Evolutionary conservation across 2,329 filamentous ascomycete genomes (phyloP), one percentile per base, ranked within the genome.

Genomic region (Zopfia rhizophila): DNA sequence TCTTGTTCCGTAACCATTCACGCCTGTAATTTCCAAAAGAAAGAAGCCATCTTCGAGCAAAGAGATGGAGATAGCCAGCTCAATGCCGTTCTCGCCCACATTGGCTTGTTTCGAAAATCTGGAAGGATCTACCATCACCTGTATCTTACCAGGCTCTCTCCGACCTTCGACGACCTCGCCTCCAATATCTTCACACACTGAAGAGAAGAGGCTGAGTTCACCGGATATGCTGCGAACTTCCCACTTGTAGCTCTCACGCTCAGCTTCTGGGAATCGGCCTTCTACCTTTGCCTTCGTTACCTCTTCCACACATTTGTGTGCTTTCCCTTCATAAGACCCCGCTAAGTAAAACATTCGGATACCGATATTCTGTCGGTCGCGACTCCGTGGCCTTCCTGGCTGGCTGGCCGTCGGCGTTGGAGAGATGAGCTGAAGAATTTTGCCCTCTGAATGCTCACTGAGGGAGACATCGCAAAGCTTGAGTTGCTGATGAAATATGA

Each of bases 251-350:
- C 87, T 83, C 68, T 96, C 91, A 47, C 92, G 84, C 74, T 96
- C 90, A n/a, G 77, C 70, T 66, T 96, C 91, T 0, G 89, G 77
- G 62, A 95, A 96, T 8, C 92, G 84, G 5, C 86, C 88, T 72
- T 97, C 93, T 11, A 97, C 85, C 54, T 87, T 85, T 7, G 92
- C 91, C 73, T 93, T 95, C 35, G 86, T 84, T 10, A 97, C 80
- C 55, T 97, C 94, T 72, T 97, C 93, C 19, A 85, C 85, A 72
- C 90, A 86, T 50, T 87, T 89, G 13, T 79, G 76, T 1, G 88
- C 90, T 67, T 87, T 92, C 18, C 86, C 86, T 65, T 96, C 89
- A 60, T 93, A 93, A 6, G 82, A 75, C 39, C 90, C 89, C 38
- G 87, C 83, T 1, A 96, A 79, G 28, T 88, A 72, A 63, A 96